Conservation (phyloP, 73 alveolate species). For the Stentor coeruleus region DNA sequence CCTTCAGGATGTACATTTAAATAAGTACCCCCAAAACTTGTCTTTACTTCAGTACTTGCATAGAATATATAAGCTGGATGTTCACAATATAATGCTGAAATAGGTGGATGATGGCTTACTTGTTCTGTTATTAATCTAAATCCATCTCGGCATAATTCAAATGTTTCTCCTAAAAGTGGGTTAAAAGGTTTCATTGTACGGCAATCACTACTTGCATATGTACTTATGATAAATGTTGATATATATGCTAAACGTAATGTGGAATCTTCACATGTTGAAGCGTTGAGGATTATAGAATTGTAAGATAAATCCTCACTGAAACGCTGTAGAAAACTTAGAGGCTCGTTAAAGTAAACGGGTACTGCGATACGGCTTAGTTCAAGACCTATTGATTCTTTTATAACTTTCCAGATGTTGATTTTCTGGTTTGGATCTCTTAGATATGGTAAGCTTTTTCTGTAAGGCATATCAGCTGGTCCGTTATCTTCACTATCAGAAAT, state of each 20-base stretch:
- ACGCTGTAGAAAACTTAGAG: conserved; percentile 85
- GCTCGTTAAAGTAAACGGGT: conserved; percentile 93
- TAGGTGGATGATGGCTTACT: conserved; percentile 91
- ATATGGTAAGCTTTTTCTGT: neutral
- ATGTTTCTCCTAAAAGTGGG: conserved; percentile 94
- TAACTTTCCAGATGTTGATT: neutral
- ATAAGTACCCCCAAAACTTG: conserved; percentile 75
- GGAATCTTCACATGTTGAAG: conserved; percentile 63
- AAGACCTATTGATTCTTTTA: neutral
- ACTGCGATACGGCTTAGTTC: conserved; percentile 45
- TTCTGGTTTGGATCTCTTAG: neutral
- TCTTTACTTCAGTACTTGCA: conserved; percentile 81
- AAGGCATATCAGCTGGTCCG: conserved; percentile 36
- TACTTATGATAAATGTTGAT: conserved; percentile 67
- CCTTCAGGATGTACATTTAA: conserved; percentile 74
- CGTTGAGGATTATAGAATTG: conserved; percentile 58
- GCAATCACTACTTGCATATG: conserved; percentile 58
- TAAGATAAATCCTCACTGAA: conserved; percentile 79
- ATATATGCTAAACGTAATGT: conserved; percentile 67
- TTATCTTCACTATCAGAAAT: conserved; percentile 54
- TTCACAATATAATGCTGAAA: conserved; percentile 87
- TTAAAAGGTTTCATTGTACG: conserved; percentile 92
- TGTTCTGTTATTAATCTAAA: conserved; percentile 74
- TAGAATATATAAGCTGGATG: conserved; percentile 67
- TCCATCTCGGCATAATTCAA: conserved; percentile 63